phyloP scores from a whole-genome alignment of 148 eudicot genomes.

The Dysphania ambrosioides region DNA sequence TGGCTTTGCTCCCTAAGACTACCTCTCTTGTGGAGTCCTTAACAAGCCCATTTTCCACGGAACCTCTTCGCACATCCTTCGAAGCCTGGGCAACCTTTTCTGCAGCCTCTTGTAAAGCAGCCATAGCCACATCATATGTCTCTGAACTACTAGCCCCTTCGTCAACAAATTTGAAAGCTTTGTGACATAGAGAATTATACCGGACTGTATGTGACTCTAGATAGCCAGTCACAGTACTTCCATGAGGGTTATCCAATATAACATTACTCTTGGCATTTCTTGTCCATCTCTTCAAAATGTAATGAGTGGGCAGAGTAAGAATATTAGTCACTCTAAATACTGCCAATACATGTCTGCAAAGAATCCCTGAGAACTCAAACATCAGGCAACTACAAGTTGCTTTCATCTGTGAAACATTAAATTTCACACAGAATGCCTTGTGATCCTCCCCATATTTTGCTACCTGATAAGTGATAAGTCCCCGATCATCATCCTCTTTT shows the following conservation, averaged over 20 bases:
- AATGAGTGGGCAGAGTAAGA: slow-evolving; percentile 49
- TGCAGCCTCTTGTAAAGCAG: slow-evolving; percentile 45
- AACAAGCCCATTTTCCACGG: slow-evolving; percentile 25
- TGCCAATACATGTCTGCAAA: slow-evolving; percentile 51
- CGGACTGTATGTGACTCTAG: slow-evolving; percentile 50
- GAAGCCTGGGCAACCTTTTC: slow-evolving; percentile 34
- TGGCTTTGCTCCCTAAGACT: slow-evolving; percentile 20
- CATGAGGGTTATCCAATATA: slow-evolving; percentile 36
- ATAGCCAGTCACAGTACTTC: slow-evolving; percentile 28
- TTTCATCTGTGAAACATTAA: slow-evolving; percentile 44
- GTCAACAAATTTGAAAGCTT: slow-evolving; percentile 50
- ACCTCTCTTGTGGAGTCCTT: slow-evolving; percentile 14
- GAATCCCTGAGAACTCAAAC: slow-evolving; percentile 60
- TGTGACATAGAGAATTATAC: slow-evolving; percentile 44
- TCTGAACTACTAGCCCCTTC: slow-evolving; percentile 45
- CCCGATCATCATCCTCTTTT: slow-evolving; percentile 43
- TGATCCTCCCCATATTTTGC: slow-evolving; percentile 54
- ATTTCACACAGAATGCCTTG: slow-evolving; percentile 38
- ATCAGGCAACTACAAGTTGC: slow-evolving; percentile 54
- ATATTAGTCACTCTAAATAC: slow-evolving; percentile 57
- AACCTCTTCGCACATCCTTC: slow-evolving; percentile 30
- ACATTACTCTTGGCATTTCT: slow-evolving; percentile 62
- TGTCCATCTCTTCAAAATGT: slow-evolving; percentile 57
- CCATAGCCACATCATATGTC: slow-evolving; percentile 46
- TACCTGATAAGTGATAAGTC: slow-evolving; percentile 37